A percentile compares a stretch with the other conserved stretches of the same genome.
These are phyloP conservation scores for Digitaria exilis DNA, from an alignment of 202 grass and related monocot species.

Conservation along the genomic window DNA sequence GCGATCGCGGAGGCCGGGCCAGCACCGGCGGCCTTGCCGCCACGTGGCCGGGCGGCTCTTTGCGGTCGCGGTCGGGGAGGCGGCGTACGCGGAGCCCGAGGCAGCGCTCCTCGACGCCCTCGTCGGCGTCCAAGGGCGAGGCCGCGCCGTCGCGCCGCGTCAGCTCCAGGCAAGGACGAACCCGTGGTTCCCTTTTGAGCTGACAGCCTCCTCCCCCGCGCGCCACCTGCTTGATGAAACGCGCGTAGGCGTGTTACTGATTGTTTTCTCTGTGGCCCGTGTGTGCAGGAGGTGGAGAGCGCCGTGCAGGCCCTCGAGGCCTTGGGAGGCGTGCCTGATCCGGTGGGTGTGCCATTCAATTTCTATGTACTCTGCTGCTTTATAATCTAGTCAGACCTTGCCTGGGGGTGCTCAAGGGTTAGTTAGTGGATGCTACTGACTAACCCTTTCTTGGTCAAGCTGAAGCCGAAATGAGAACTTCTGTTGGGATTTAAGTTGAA, in stretches of 20 bases:
- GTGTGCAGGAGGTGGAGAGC: conserved; percentile 69
- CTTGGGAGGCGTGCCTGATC: conserved; percentile 68
- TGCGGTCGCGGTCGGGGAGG: conserved; percentile 17
- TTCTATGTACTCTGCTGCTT: not conserved
- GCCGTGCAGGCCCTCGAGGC: conserved; percentile 69
- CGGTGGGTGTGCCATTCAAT: conserved; percentile 45
- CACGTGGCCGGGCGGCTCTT: not conserved
- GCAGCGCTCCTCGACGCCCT: conserved; percentile 68
- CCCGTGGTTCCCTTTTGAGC: not conserved
- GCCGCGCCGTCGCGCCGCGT: conserved; percentile 59
- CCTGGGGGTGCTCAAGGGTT: not conserved
- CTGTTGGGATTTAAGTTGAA: not conserved
- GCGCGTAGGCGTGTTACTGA: not conserved
- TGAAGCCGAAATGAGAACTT: not conserved
- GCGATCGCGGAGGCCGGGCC: not conserved
- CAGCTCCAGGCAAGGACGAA: conserved; percentile 65
- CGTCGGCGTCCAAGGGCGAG: conserved; percentile 76
- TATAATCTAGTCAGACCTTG: not conserved
- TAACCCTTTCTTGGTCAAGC: not conserved
- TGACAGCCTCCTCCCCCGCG: not conserved
- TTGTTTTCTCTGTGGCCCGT: not conserved
- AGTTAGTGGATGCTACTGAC: not conserved
- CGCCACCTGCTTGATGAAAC: conserved; percentile 15
- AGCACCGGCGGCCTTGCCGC: not conserved
- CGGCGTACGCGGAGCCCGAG: conserved; percentile 60